Conservation (phyloP, 805 yeast species). For the Candida pini region DNA sequence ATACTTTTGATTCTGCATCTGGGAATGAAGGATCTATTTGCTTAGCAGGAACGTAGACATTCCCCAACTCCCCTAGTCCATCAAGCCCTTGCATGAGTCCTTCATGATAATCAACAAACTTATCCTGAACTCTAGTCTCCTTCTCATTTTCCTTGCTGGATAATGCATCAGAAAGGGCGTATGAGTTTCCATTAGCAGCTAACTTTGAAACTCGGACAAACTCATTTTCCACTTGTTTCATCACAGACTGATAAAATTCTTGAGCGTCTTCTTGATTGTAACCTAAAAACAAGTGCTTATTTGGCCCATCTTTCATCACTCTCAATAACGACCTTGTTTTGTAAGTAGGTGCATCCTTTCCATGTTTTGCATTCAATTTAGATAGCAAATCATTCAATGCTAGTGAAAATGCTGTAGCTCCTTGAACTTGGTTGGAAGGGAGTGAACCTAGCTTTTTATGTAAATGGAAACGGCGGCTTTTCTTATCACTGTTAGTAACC, state of each 20-base stretch:
- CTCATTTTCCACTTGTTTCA: conserved; percentile 62
- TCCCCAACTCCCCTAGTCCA: conserved; percentile 52
- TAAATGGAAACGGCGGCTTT: background rate
- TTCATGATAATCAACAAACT: conserved; percentile 22
- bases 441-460: background rate
- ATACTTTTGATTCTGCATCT: conserved; percentile 37
- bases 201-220: conserved; percentile 29
- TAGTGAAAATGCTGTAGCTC: conserved; percentile 37
- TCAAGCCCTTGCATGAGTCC: conserved; percentile 34
- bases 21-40: conserved; percentile 70
- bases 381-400: conserved; percentile 47
- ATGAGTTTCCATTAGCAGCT: conserved; percentile 1
- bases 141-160: conserved; percentile 13
- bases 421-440: too few species aligned
- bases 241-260: conserved; percentile 81
- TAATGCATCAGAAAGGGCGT: background rate
- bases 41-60: conserved; percentile 63
- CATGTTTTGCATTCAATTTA: conserved; percentile 52
- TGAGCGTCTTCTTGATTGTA: conserved; percentile 96
- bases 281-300: conserved; percentile 70
- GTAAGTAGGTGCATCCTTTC: conserved; percentile 51
- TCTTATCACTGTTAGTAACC: conserved; percentile 10
- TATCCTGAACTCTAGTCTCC: conserved; percentile 22
- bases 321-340: conserved; percentile 56
- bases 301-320: conserved; percentile 73